phyloP scores from a whole-genome alignment of 768 basidiomycete genomes.

The Mycena floridula region DNA sequence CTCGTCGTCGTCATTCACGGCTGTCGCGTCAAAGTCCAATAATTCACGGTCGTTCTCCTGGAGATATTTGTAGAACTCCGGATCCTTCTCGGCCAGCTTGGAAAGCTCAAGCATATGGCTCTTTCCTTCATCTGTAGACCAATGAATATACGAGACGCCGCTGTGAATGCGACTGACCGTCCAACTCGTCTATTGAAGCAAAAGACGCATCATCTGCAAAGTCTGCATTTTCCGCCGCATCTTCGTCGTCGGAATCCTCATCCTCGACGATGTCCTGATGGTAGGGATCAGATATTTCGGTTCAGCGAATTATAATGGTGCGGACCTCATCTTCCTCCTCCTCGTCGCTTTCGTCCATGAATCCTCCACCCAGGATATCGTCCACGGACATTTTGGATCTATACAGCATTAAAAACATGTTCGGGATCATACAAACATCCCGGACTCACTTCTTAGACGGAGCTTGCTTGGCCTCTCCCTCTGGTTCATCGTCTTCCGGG shows the following conservation, averaged over 20 bases:
- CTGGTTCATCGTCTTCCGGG: slow-evolving; percentile 26
- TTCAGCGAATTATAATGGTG: too few species aligned
- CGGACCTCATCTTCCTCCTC: slow-evolving; percentile 36
- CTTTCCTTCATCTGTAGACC: slow-evolving; percentile 55
- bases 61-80: slow-evolving; percentile 98
- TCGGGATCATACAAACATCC: slow-evolving; percentile 9
- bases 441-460: background rate
- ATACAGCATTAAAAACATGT: background rate
- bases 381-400: slow-evolving; percentile 65
- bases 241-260: slow-evolving; percentile 28
- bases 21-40: slow-evolving; percentile 65
- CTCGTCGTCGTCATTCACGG: slow-evolving; percentile 38
- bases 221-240: slow-evolving; percentile 37
- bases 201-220: slow-evolving; percentile 51
- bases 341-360: slow-evolving; percentile 61
- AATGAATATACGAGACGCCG: background rate
- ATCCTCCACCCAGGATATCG: slow-evolving; percentile 65
- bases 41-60: slow-evolving; percentile 93
- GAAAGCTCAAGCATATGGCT: slow-evolving; percentile 78
- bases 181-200: slow-evolving; percentile 73
- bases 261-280: slow-evolving; percentile 25
- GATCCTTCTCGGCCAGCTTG: slow-evolving; percentile 90
- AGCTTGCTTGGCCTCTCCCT: slow-evolving; percentile 19
- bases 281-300: slow-evolving; percentile 22
- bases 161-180: slow-evolving; percentile 37